Base-by-base conservation (phyloP, 257 asterid genomes). In the Ballota nigra region DNA sequence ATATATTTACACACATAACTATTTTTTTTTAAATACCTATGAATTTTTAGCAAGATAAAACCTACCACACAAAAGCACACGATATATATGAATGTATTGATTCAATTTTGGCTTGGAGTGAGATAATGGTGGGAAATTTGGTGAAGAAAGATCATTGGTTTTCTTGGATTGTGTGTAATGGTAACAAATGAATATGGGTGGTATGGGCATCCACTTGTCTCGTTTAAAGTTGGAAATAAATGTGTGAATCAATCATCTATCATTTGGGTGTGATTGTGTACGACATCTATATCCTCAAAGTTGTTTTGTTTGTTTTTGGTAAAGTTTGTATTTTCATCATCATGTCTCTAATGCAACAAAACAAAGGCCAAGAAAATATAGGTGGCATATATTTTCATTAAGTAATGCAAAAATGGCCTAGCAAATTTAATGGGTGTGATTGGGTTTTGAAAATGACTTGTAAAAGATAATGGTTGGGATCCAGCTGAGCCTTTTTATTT, bases 111-210 rank as follows among this genome's bases (percentile, higher is more conserved):
- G 15, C 0, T 61, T 58, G 7, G 29, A 34, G 75, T 26, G 66
- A 24, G 19, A 3, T 4, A 73, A 55, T 41, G 61, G 78, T 66
- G 73, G 68, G 64, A 43, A 43, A 13, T 43, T 31, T 51, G 67
- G 63, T 68, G 63, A 13, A 31, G 73, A 20, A 29, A 31, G 12
- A 16, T 47, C 4, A 51, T 72, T 52, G 77, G 71, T 29, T 43
- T n/a, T 66, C 43, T 74, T 66, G 78, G 69, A 74, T 74, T 58
- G 68, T 74, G 63, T 45, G 55, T 43, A 43, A 66, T 57, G 73
- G 68, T 74, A 66, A 65, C 36, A 56, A 66, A 66, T 65, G 11
- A 55, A 34, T 60, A 15, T 15, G 51, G 15, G 34, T 6, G 33
- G 15, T 59, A 20, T 20, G 52, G 16, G 36, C 15, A 41, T 55